Conservation (phyloP, 768 basidiomycete species). For the Russula lepida region DNA sequence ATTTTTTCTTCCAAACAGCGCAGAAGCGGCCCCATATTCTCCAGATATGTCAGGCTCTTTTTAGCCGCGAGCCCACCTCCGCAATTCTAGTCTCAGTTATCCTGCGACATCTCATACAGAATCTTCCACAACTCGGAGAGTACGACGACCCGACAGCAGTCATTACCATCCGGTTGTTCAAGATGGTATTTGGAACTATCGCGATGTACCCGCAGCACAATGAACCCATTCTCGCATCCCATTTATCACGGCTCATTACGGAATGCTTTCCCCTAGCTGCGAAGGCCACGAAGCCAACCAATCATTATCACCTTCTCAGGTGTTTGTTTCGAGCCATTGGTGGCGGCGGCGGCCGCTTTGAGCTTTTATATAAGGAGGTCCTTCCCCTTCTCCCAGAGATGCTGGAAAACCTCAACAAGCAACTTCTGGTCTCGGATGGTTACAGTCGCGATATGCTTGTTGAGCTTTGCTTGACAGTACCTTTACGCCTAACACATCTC, state of each 20-base stretch:
- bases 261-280: conserved; percentile 92
- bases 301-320: conserved; percentile 88
- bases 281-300: conserved; percentile 81
- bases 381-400: conserved; percentile 93
- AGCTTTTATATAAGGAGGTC: conserved; percentile 91
- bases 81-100: conserved; percentile 83
- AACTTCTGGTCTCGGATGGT: conserved; percentile 80
- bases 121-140: conserved; percentile 77
- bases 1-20: conserved; percentile 77
- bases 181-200: conserved; percentile 90
- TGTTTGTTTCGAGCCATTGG: conserved; percentile 90
- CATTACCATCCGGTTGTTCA: conserved; percentile 85
- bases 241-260: conserved; percentile 90
- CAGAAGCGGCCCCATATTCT: conserved; percentile 72
- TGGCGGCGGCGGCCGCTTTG: conserved; percentile 87
- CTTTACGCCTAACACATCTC: conserved; percentile 88
- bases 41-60: conserved; percentile 76
- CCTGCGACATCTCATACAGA: conserved; percentile 74
- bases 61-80: conserved; percentile 67
- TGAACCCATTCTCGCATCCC: conserved; percentile 88
- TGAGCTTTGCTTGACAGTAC: conserved; percentile 94
- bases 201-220: conserved; percentile 62
- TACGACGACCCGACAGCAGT: conserved; percentile 74
- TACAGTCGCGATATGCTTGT: conserved; percentile 85
- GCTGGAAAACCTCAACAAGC: conserved; percentile 88